phyloP scores from a whole-genome alignment of 768 basidiomycete genomes.

The Macrocybe gigantea region DNA sequence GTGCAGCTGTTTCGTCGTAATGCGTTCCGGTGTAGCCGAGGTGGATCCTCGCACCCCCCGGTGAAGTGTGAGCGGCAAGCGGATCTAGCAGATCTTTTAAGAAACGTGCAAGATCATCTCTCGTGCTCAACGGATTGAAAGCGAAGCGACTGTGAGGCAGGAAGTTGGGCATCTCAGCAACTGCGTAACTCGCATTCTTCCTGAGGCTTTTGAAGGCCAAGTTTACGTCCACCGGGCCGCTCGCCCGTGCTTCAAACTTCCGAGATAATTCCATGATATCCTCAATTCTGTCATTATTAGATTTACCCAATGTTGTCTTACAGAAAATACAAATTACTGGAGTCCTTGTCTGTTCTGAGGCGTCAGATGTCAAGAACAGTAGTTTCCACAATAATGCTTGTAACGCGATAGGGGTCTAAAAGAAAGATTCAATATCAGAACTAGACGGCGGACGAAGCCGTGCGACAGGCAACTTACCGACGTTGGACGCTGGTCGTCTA shows the following conservation, averaged over 20 bases:
- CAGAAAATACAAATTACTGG: neutral
- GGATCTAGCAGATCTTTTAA: constrained; percentile 59
- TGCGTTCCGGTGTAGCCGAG: constrained; percentile 68
- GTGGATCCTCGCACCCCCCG: constrained; percentile 66
- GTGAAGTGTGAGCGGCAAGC: constrained; percentile 62
- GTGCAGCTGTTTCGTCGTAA: constrained; percentile 66
- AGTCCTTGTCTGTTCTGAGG: neutral
- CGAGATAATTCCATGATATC: too few relatives aligned
- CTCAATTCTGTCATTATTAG: too few relatives aligned
- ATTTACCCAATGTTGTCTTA: neutral
- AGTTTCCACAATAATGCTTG: constrained; percentile 83
- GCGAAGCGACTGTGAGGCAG: constrained; percentile 36
- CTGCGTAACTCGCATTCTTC: too few relatives aligned
- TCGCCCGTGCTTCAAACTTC: neutral
- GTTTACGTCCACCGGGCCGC: neutral
- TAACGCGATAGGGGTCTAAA: constrained; percentile 92
- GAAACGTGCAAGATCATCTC: constrained; percentile 51
- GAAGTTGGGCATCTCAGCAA: constrained; percentile 24
- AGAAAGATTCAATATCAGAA: constrained; percentile 3
- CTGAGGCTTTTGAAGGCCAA: too few relatives aligned
- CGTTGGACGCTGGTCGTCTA: constrained; percentile 96
- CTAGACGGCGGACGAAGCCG: constrained; percentile 1
- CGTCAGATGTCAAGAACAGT: constrained; percentile 48
- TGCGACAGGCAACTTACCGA: constrained; percentile 51
- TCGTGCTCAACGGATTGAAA: constrained; percentile 57